Conservation (phyloP, 352 stramenopile species). For the Phytophthora pinifolia region DNA sequence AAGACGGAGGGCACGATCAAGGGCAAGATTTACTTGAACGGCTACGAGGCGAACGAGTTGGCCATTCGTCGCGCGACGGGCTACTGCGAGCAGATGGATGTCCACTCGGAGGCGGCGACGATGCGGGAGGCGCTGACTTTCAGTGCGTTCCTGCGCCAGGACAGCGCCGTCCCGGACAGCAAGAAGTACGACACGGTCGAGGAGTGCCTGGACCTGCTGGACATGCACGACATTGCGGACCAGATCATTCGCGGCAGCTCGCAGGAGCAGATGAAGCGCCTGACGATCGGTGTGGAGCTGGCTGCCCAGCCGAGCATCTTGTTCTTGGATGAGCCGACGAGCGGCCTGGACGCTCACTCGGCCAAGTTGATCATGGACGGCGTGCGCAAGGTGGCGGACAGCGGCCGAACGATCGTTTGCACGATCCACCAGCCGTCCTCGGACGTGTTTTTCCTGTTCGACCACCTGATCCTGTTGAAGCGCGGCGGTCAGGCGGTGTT, state of each 20-base stretch:
- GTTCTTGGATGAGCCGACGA: slow-evolving; percentile 71
- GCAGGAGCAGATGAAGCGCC: slow-evolving; percentile 42
- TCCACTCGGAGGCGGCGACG: slow-evolving; percentile 79
- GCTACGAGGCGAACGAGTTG: slow-evolving; percentile 32
- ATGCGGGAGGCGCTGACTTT: slow-evolving; percentile 87
- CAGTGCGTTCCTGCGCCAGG: slow-evolving; percentile 69
- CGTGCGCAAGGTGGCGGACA: slow-evolving; percentile 69
- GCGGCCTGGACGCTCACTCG: slow-evolving; percentile 71
- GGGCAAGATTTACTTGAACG: slow-evolving; percentile 53
- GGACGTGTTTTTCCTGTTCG: slow-evolving; percentile 70
- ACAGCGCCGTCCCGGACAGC: slow-evolving; percentile 24
- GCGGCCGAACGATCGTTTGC: slow-evolving; percentile 69
- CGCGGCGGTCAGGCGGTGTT: slow-evolving; percentile 56
- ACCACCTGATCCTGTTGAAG: slow-evolving; percentile 66
- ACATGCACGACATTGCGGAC: slow-evolving; percentile 33
- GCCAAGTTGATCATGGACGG: slow-evolving; percentile 79
- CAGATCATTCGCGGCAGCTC: slow-evolving; percentile 39
- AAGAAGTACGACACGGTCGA: slow-evolving; percentile 36
- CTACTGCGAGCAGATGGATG: slow-evolving; percentile 82
- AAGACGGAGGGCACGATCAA: slow-evolving; percentile 50
- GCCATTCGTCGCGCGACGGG: slow-evolving; percentile 40
- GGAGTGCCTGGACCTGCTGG: slow-evolving; percentile 30
- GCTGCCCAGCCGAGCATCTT: slow-evolving; percentile 70
- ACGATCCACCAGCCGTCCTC: slow-evolving; percentile 64
- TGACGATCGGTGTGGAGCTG: slow-evolving; percentile 84